Evolutionary conservation across 2,329 filamentous ascomycete genomes (phyloP), one percentile per base, ranked within the genome.

Genomic region (Clarireedia paspali): DNA sequence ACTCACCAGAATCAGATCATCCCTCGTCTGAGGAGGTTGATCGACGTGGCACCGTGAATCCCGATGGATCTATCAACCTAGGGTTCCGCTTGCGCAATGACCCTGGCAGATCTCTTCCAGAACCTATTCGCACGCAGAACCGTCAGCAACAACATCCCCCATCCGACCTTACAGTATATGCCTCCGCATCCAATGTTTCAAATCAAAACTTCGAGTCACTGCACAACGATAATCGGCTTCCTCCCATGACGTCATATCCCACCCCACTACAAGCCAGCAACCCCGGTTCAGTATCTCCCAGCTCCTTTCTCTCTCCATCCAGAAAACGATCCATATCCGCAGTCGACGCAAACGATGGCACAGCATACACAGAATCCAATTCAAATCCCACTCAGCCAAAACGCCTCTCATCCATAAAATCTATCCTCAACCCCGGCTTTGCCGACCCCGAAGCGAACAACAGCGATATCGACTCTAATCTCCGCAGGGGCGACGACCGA

Each of bases 381-480:
- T 63, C 66, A n/a, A 71, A 34, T 34, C 30, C 30, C 30, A 9
- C 82, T 26, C 72, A 71, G 39, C 71, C 81, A 44, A 79, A 87
- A 67, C 82, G 87, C 14, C 72, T 90, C 4, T 88, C 84, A 17
- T 89, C 86, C 3, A 91, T 91, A 59, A 88, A 85, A 61, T 88
- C 87, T 5, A 85, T 91, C 46, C 72, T 91, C 12, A 91, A 90
- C 60, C 83, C 83, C 2, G 66, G 64, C 5, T 64, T 56, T 53
- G 47, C 58, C 10, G 63, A 65, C 40, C 45, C 57, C 0, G 64
- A 66, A 34, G 47, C 57, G 15, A 45, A 20, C 5, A n/a, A 20
- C 5, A n/a, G 12, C 7, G 55, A 59, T n/a, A 44, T 42, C 15
- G 57, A 57, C 39, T 47, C 56, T 17, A 50, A 24, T 23, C 47